Percentiles rank a stretch among this genome's conserved stretches.
Conservation (phyloP, 129 eudicot genomes). For the Centrapalus pauciflorus region DNA sequence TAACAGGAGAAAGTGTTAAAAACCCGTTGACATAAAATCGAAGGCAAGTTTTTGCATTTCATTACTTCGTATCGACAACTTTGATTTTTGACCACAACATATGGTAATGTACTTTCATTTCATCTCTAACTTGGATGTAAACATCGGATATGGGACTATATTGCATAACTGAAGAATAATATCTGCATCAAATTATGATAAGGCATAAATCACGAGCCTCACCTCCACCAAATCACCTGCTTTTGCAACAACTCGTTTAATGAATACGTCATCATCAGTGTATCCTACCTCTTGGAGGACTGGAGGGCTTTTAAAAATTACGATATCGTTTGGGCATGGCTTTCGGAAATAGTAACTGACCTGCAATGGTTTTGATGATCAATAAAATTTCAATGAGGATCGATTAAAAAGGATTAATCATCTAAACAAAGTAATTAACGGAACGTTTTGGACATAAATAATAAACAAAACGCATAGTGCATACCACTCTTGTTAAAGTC, state of each 20-base stretch:
- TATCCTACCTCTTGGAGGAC: slow-evolving; percentile 91
- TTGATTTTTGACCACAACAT: no score
- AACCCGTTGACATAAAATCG: no score
- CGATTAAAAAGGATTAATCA: neutral
- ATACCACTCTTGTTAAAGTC: neutral
- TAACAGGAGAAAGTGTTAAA: neutral
- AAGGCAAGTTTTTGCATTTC: no score
- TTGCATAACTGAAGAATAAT: neutral
- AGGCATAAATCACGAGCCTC: slow-evolving; percentile 10
- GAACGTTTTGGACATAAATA: slow-evolving; percentile 4
- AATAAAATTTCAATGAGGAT: neutral
- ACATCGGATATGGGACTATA: neutral
- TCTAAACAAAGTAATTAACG: neutral
- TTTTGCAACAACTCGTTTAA: slow-evolving; percentile 85
- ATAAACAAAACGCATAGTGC: neutral
- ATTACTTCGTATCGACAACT: no score
- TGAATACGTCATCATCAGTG: slow-evolving; percentile 93
- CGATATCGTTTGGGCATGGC: slow-evolving; percentile 94
- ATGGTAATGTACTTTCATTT: no score
- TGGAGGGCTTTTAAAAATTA: slow-evolving; percentile 93
- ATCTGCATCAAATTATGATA: neutral
- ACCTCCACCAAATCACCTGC: slow-evolving; percentile 95
- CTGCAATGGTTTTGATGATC: slow-evolving; percentile 36
- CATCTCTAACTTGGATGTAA: no score
- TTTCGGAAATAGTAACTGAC: slow-evolving; percentile 84